Conservation (phyloP, 805 yeast genomes). For the Tetrapisispora namnaoensis region DNA sequence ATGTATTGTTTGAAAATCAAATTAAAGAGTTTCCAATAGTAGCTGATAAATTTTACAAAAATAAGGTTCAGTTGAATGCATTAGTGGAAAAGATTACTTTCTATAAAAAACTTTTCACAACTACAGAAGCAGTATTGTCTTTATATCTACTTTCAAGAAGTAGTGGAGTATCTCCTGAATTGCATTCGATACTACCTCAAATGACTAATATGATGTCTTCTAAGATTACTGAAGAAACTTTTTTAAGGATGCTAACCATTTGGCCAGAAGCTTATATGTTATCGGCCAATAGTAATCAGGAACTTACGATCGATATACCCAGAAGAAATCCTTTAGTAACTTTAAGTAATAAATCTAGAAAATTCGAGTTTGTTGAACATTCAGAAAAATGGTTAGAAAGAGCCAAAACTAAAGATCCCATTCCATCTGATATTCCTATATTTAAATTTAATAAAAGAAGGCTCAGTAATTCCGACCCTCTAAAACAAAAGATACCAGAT, state of each 20-base stretch:
- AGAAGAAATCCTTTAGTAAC: conserved; percentile 9
- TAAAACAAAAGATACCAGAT: neutral
- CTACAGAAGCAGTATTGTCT: conserved; percentile 23
- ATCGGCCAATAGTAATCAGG: conserved; percentile 16
- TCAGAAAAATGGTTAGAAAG: conserved; percentile 18
- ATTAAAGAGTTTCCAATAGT: conserved; percentile 19
- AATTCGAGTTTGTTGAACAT: conserved; percentile 15
- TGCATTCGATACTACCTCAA: conserved; percentile 21
- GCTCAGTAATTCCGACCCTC: conserved; percentile 14
- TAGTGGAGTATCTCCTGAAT: conserved; percentile 11
- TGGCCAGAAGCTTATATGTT: conserved; percentile 24
- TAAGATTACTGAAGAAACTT: conserved; percentile 18
- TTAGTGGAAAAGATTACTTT: conserved; percentile 12
- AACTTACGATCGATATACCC: conserved; percentile 18
- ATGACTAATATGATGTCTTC: conserved; percentile 22
- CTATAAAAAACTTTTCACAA: conserved; percentile 18
- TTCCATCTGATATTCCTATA: conserved; percentile 18
- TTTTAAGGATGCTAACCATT: conserved; percentile 20
- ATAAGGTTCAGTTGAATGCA: conserved; percentile 10
- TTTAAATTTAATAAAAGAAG: conserved; percentile 19
- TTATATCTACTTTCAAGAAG: conserved; percentile 18
- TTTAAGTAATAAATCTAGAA: conserved; percentile 21
- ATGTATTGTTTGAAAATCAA: conserved; percentile 14
- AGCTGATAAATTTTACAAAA: conserved; percentile 15
- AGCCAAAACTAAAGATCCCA: neutral